Evolutionary conservation across 768 basidiomycete genomes (phyloP).

Genomic region (Calocybe gangraenosa): DNA sequence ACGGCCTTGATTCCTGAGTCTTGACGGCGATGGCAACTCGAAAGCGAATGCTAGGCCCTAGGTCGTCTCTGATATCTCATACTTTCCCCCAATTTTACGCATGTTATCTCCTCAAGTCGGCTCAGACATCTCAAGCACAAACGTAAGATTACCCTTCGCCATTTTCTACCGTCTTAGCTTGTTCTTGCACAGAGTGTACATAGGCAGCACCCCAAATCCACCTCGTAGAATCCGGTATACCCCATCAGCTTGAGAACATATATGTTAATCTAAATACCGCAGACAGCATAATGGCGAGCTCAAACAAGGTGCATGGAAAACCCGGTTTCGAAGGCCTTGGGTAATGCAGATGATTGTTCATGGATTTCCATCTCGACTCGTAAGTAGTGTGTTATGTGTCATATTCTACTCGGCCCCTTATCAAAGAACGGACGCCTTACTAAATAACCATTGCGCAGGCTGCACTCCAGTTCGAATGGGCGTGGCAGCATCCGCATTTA

Average conservation of each 20-base stretch:
- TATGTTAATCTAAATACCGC: not conserved
- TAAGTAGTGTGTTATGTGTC: slow-evolving; percentile 14
- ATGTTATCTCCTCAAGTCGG: slow-evolving; percentile 76
- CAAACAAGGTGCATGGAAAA: slow-evolving; percentile 66
- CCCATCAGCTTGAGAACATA: not conserved
- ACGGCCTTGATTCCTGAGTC: slow-evolving; percentile 5
- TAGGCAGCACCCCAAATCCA: slow-evolving; percentile 69
- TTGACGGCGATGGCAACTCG: slow-evolving; percentile 6
- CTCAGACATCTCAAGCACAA: slow-evolving; percentile 47
- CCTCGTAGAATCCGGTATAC: slow-evolving; percentile 57
- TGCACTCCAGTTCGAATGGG: slow-evolving; percentile 80
- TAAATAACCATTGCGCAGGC: slow-evolving; percentile 32
- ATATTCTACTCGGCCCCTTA: not conserved
- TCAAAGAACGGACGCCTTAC: not conserved
- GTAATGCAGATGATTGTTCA: slow-evolving; percentile 84
- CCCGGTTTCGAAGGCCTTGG: slow-evolving; percentile 61
- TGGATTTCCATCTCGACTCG: slow-evolving; percentile 72
- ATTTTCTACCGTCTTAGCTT: not conserved
- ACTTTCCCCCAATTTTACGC: slow-evolving; percentile 70
- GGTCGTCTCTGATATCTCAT: slow-evolving; percentile 32
- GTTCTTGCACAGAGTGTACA: slow-evolving; percentile 53
- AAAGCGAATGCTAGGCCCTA: slow-evolving; percentile 8
- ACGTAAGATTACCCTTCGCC: slow-evolving; percentile 22
- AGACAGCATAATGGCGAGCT: slow-evolving; percentile 84
- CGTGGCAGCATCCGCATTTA: slow-evolving; percentile 76